These are phyloP conservation scores for Pseudisothecium myosuroides DNA, from an alignment of 225 moss, liverwort and hornwort species.

Conservation along the genomic window DNA sequence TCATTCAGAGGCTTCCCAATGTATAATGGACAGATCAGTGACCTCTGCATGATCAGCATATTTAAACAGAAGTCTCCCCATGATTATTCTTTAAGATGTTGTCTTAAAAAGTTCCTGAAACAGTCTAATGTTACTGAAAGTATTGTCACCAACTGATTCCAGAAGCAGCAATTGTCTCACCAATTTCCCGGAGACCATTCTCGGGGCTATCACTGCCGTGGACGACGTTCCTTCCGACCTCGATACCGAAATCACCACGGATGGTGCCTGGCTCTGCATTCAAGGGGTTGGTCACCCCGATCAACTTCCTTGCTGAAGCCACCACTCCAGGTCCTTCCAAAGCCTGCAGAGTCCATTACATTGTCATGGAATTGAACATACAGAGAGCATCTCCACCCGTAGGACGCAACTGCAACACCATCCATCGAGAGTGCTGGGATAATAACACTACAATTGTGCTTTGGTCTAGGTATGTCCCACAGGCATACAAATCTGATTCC, in stretches of 20 bases:
- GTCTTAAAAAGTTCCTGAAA: neutral
- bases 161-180: neutral
- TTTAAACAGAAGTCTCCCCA: neutral
- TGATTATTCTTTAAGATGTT: neutral
- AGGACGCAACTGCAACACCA: neutral
- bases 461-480: too few species aligned
- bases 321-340: slow-evolving; percentile 97
- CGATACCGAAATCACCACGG: slow-evolving; percentile 78
- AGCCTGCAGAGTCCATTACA: slow-evolving; percentile 20
- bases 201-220: slow-evolving; percentile 93
- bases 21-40: neutral
- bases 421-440: neutral
- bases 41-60: neutral
- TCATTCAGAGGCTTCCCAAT: neutral
- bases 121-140: neutral
- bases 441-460: neutral
- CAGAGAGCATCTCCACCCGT: neutral
- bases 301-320: slow-evolving; percentile 86
- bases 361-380: neutral
- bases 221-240: slow-evolving; percentile 78
- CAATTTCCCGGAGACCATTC: slow-evolving; percentile 74
- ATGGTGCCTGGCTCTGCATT: slow-evolving; percentile 93
- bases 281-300: slow-evolving; percentile 88
- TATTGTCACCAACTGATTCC: neutral
- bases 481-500: neutral